Evolutionary conservation across 2,329 filamentous ascomycete genomes (phyloP), one percentile per base, ranked within the genome.

Genomic region (Nemania sp.): DNA sequence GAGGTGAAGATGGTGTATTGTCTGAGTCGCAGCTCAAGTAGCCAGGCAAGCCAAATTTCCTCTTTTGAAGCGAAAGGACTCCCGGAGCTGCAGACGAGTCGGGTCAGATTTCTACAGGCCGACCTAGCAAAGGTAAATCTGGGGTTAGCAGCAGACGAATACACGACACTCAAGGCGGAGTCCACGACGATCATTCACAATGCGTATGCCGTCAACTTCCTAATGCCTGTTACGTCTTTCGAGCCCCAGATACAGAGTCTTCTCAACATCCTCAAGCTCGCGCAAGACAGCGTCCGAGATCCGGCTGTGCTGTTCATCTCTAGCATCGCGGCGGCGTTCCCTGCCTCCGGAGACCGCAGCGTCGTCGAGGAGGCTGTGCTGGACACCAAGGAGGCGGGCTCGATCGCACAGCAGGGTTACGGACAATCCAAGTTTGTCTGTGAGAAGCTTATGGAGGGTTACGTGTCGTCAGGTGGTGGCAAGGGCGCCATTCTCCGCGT

Each of bases 391-490:
- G 57, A 67, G 29, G 53, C 50, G 1, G 60, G 35, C 29, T 55
- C 57, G 6, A 59, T 68, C 17, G 21, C 59, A 32, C 55, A 57
- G 11, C 68, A 72, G 54, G 72, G 72, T 2, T 74, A 74, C 48
- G 69, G 64, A 15, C 62, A 62, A 7, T 69, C 69, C 11, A 74
- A 74, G 60, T 69, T 69, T 35, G 57, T 72, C n/a, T 68, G 69
- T 48, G 71, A 73, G 62, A 65, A 66, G 6, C 56, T 74, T 5
- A 29, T 71, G 2, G 67, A 72, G 32, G 60, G 48, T 6, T 71
- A 68, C 39, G 66, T 57, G 9, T 46, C 45, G 1, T 56, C 52
- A 37, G 59, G 53, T 25, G 59, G 55, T 1, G 57, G 62, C 13
- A 64, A 54, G 34, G 66, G 63, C 5, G 64, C 67, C 2, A 60